phyloP scores from a whole-genome alignment of 164 flowering plant species.

The Cinnamomum micranthum region DNA sequence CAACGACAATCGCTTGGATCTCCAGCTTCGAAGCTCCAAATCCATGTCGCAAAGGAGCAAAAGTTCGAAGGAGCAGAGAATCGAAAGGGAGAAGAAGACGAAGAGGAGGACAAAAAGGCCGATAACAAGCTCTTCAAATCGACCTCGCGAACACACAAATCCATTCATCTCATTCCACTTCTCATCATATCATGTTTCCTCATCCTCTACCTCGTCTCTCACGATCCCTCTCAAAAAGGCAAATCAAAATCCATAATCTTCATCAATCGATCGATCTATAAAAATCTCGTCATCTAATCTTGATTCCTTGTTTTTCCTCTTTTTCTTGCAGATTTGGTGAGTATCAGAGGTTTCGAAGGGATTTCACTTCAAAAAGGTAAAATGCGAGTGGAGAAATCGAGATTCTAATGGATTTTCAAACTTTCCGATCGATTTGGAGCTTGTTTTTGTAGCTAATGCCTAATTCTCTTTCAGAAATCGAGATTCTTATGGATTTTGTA shows the following conservation, averaged over 20 bases:
- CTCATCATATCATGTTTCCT: constrained; percentile 13
- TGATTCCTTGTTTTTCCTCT: neutral
- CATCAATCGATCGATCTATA: neutral
- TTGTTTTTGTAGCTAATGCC: too few species aligned
- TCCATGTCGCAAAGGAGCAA: constrained; percentile 5
- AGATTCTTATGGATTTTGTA: too few species aligned
- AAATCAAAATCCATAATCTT: neutral
- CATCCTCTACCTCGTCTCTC: constrained; percentile 17
- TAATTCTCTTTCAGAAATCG: too few species aligned
- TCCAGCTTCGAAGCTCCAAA: constrained; percentile 12
- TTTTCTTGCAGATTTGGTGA: constrained; percentile 5
- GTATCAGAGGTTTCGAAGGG: neutral
- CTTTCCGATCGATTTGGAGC: too few species aligned
- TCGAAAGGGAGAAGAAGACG: constrained; percentile 2
- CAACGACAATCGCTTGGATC: constrained; percentile 17
- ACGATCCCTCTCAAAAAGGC: constrained; percentile 15
- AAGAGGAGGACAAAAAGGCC: constrained; percentile 8
- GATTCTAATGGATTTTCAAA: neutral
- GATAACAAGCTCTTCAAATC: neutral
- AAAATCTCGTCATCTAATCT: neutral
- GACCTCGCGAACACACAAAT: neutral
- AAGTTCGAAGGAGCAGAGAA: constrained; percentile 1
- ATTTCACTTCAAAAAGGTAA: constrained; percentile 1
- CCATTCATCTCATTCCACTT: constrained; percentile 14
- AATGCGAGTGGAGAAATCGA: constrained; percentile 2